Base-by-base conservation (phyloP, 805 yeast species). In the Nakazawaea wickerhamii region DNA sequence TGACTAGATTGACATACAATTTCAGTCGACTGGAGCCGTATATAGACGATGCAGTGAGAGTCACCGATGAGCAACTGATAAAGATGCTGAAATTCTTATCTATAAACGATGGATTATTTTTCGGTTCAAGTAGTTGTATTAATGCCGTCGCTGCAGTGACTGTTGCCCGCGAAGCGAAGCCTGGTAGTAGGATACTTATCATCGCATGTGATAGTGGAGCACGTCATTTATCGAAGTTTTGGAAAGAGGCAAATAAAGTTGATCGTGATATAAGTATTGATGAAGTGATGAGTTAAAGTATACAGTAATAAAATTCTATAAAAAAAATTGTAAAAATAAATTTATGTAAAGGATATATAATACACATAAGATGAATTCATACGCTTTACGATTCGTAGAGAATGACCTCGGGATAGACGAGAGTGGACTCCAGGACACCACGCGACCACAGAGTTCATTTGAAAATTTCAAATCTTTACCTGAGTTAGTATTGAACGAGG, bases 121-220 rank as follows among this genome's bases (percentile, higher is more conserved):
- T 90, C 55, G 99, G 99, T 2, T 81, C 95, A 21, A 85, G 95
- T 34, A 82, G 95, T n/a, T 95, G 96, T 0, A 81, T 93, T 20
- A 89, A 89, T 57, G 90, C 96, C 32, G 96, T 87, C 4, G 97
- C 95, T 1, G 95, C 95, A 1, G 73, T 79, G 5, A 68, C 76
- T 48, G 63, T 77, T 7, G 85, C 88, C 3, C 55, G 61, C 43
- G 30, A 33, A 4, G 65, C 75, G 40, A 41, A 74, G 63, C 58
- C 81, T 0, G 90, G 90, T 1, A 75, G 83, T 40, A 75, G 67
- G 15, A 78, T 91, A 18, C 95, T 91, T 4, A 77, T 95, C 15
- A 73, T 93, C 37, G 85, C 95, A 1, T 93, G 98, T 59, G 99
- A 91, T 59, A 80, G 95, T 4, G 99, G 99, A 1, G 67, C 82